Conservation (phyloP, 2,329 filamentous ascomycete species). For the Cadophora sp. region DNA sequence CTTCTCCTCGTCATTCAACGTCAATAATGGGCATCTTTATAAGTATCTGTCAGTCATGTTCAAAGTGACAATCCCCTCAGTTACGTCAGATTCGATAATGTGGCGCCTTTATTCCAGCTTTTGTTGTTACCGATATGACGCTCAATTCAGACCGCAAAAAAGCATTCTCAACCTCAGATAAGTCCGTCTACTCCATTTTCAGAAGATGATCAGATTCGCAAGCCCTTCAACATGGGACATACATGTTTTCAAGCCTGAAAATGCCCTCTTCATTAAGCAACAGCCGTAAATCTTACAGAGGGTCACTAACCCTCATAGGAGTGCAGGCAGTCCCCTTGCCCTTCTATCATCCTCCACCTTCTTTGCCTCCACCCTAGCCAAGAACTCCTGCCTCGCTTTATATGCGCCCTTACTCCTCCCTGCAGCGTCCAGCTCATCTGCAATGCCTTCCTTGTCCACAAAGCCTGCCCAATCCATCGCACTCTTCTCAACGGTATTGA, state of each 20-base stretch:
- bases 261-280: neutral
- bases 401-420: constrained; percentile 71
- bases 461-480: constrained; percentile 77
- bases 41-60: too few relatives aligned
- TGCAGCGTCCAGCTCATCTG: constrained; percentile 70
- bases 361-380: constrained; percentile 67
- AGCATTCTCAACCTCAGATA: neutral
- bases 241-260: neutral
- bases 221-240: neutral
- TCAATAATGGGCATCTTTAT: too few relatives aligned
- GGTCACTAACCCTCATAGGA: neutral
- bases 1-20: too few relatives aligned
- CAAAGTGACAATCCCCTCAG: too few relatives aligned
- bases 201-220: neutral
- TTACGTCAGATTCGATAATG: too few relatives aligned
- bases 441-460: constrained; percentile 74
- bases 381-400: constrained; percentile 66
- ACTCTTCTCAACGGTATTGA: constrained; percentile 76
- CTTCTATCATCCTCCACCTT: constrained; percentile 66
- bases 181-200: neutral
- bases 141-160: too few relatives aligned
- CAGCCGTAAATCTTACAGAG: constrained; percentile 1
- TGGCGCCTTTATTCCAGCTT: too few relatives aligned
- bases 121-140: too few relatives aligned
- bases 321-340: constrained; percentile 49